A percentile compares a stretch with the other conserved stretches of the same genome.
Conservation (phyloP, 495 filamentous ascomycete species). For the Baudoinia panamericana region DNA sequence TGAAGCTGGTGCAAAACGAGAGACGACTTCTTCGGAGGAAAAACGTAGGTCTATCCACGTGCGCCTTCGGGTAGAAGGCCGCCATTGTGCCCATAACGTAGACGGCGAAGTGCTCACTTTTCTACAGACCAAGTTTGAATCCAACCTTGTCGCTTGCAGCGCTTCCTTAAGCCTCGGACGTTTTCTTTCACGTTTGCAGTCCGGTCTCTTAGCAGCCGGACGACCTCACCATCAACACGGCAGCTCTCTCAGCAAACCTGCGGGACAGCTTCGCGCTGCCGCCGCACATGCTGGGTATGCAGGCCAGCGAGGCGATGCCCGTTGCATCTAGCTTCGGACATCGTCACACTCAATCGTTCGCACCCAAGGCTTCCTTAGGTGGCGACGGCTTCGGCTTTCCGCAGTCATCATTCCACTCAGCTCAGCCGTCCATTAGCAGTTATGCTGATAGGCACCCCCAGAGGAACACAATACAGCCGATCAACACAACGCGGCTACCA, state of each 20-base stretch:
- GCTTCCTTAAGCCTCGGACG: too few species aligned
- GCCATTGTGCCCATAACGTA: too few species aligned
- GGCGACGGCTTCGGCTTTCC: conserved; percentile 74
- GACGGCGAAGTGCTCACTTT: too few species aligned
- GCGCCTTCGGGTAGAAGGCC: too few species aligned
- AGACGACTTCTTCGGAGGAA: too few species aligned
- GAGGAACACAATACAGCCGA: conserved; percentile 74
- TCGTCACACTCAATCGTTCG: conserved; percentile 26
- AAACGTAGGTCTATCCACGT: too few species aligned
- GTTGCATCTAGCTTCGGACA: conserved; percentile 45
- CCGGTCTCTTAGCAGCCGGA: conserved; percentile 5
- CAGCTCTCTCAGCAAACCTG: conserved; percentile 50
- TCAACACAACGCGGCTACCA: conserved; percentile 65
- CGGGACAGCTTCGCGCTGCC: conserved; percentile 65
- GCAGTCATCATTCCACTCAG: conserved; percentile 76
- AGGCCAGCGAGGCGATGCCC: conserved; percentile 51
- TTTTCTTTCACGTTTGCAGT: too few species aligned
- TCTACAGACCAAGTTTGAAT: too few species aligned
- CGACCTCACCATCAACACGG: conserved; percentile 44
- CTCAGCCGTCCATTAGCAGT: conserved; percentile 51
- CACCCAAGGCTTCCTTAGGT: conserved; percentile 59
- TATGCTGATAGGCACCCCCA: conserved; percentile 76
- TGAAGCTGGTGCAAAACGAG: too few species aligned
- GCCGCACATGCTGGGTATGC: conserved; percentile 76
- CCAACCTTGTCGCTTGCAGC: too few species aligned